Evolutionary conservation across 192 early-diverging fungal genomes (phyloP).

Genomic region (Coemansia sp.): DNA sequence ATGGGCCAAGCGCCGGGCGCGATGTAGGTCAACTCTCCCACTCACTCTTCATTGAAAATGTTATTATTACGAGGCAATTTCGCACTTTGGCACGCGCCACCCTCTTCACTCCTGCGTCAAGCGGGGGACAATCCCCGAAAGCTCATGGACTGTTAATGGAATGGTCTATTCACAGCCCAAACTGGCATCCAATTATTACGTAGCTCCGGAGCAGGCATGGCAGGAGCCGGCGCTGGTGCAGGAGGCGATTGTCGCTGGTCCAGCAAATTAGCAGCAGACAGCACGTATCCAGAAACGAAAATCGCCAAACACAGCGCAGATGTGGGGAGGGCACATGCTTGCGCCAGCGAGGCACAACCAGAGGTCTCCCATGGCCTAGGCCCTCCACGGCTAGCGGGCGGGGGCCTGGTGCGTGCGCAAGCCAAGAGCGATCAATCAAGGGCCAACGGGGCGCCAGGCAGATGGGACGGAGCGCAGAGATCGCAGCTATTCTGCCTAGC

Average conservation of each 20-base stretch:
- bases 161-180: neutral
- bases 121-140: neutral
- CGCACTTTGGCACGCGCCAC: neutral
- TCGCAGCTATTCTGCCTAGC: neutral
- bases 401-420: too few relatives aligned
- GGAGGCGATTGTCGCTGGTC: neutral
- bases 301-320: neutral
- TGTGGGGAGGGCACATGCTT: neutral
- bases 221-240: neutral
- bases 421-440: conserved; percentile 1
- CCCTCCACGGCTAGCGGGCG: neutral
- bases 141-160: neutral
- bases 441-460: neutral
- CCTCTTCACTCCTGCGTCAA: neutral
- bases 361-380: conserved; percentile 2
- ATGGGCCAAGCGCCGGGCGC: too few relatives aligned
- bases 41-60: neutral
- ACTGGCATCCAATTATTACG: too few relatives aligned
- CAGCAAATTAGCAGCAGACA: neutral
- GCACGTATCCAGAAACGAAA: neutral
- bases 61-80: neutral
- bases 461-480: neutral
- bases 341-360: too few relatives aligned
- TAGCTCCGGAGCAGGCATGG: neutral
- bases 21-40: too few relatives aligned